Conservation (phyloP, 1,139 yeast genomes). For the Tardiomyces digboiensis region DNA sequence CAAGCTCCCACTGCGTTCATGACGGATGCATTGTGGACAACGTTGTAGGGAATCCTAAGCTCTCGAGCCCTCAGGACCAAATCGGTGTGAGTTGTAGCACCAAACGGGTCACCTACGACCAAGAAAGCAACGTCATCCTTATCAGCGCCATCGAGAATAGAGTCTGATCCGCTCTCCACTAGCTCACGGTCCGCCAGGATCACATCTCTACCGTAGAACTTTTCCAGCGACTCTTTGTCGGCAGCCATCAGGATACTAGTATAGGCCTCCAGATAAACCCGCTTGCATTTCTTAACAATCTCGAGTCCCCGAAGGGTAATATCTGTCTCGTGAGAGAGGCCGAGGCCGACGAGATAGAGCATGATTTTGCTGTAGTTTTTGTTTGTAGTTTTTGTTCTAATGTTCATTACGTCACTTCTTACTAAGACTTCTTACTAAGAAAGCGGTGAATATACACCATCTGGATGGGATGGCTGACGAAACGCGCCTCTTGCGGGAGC, state of each 20-base stretch:
- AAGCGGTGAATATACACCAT: too few species aligned
- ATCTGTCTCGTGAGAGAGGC: constrained; percentile 81
- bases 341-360: constrained; percentile 89
- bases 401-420: too few species aligned
- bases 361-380: too few species aligned
- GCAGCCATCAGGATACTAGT: constrained; percentile 96
- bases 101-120: constrained; percentile 97
- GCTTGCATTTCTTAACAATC: constrained; percentile 67
- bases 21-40: constrained; percentile 91
- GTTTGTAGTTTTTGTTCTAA: background rate
- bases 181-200: constrained; percentile 89
- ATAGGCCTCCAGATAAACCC: constrained; percentile 92
- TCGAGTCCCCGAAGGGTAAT: constrained; percentile 93
- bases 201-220: constrained; percentile 77
- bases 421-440: too few species aligned
- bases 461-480: too few species aligned
- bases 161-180: constrained; percentile 84
- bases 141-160: constrained; percentile 67
- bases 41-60: constrained; percentile 64
- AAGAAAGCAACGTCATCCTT: constrained; percentile 81
- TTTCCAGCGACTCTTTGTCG: constrained; percentile 48
- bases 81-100: constrained; percentile 98
- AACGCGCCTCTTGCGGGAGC: too few species aligned
- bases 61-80: constrained; percentile 86
- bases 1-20: constrained; percentile 99